phyloP scores from a whole-genome alignment of 2,329 filamentous ascomycete genomes.

The Parastagonospora nodorum region DNA sequence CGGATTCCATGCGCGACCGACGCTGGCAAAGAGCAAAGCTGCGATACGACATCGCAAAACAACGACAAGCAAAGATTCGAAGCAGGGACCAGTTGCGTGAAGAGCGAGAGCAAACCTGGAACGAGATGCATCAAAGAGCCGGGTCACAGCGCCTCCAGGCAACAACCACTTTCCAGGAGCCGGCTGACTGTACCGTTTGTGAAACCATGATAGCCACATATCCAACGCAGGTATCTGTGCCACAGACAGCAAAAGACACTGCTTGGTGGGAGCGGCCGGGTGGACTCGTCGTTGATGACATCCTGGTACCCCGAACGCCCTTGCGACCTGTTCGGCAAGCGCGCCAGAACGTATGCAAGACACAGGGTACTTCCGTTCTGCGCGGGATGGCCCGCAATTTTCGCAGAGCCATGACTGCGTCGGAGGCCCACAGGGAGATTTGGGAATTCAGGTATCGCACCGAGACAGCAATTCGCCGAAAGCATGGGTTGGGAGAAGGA shows the following conservation, averaged over 20 bases:
- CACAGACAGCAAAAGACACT: slow-evolving; percentile 7
- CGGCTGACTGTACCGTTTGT: slow-evolving; percentile 15
- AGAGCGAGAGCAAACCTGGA: slow-evolving; percentile 30
- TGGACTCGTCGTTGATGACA: slow-evolving; percentile 10
- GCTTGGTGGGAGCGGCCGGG: slow-evolving; percentile 33
- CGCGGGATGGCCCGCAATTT: slow-evolving; percentile 13
- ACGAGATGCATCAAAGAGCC: slow-evolving; percentile 16
- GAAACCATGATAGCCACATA: slow-evolving; percentile 11
- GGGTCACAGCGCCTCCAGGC: slow-evolving; percentile 5
- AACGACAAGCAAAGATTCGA: slow-evolving; percentile 13
- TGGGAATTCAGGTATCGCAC: slow-evolving; percentile 20
- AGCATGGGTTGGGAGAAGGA: slow-evolving; percentile 19
- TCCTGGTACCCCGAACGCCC: slow-evolving; percentile 3
- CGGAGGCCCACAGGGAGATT: slow-evolving; percentile 5
- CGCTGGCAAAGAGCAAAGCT: slow-evolving; percentile 28
- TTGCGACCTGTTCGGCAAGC: slow-evolving; percentile 1
- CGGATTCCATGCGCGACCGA: slow-evolving; percentile 16
- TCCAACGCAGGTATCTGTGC: slow-evolving; percentile 7
- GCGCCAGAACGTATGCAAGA: background rate
- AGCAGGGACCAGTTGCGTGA: slow-evolving; percentile 23
- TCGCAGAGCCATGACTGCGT: slow-evolving; percentile 7
- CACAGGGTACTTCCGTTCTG: slow-evolving; percentile 11
- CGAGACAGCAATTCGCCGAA: slow-evolving; percentile 28
- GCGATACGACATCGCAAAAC: slow-evolving; percentile 14
- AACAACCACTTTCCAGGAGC: slow-evolving; percentile 9